Evolutionary conservation across 2,329 filamentous ascomycete species (phyloP).

Genomic region (Decorospora gaudefroyi): DNA sequence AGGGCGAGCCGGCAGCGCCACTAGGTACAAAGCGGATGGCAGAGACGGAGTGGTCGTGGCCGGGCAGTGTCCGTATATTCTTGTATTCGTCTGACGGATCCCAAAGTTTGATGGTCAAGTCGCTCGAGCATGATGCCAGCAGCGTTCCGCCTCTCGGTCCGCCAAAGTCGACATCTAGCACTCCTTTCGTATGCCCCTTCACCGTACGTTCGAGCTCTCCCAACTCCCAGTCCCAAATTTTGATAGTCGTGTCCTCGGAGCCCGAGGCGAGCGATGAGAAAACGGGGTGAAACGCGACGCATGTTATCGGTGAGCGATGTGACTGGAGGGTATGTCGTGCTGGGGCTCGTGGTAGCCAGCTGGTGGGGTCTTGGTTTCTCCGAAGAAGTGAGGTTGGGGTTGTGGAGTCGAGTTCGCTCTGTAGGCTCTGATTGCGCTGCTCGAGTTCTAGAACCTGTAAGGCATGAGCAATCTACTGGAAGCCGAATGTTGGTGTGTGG

Average conservation of each 20-base stretch:
- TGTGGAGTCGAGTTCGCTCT: slow-evolving; percentile 81
- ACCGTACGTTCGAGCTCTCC: slow-evolving; percentile 88
- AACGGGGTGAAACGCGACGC: slow-evolving; percentile 88
- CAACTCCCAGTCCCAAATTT: slow-evolving; percentile 96
- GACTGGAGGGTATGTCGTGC: slow-evolving; percentile 82
- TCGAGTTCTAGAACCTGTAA: slow-evolving; percentile 90
- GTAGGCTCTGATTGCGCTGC: slow-evolving; percentile 70
- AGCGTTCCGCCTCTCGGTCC: slow-evolving; percentile 79
- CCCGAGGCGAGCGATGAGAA: slow-evolving; percentile 90
- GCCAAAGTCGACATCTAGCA: slow-evolving; percentile 87
- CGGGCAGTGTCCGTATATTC: slow-evolving; percentile 87
- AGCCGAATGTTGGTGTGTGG: neutral
- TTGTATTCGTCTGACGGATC: slow-evolving; percentile 92
- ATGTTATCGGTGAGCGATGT: slow-evolving; percentile 79
- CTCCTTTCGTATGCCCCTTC: slow-evolving; percentile 88
- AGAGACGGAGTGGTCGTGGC: slow-evolving; percentile 91
- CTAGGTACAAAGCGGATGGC: slow-evolving; percentile 86
- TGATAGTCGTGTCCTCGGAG: slow-evolving; percentile 91
- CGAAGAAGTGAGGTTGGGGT: slow-evolving; percentile 78
- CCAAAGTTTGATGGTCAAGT: slow-evolving; percentile 94
- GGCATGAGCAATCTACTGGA: slow-evolving; percentile 18
- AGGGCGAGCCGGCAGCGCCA: slow-evolving; percentile 74
- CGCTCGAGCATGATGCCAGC: slow-evolving; percentile 81
- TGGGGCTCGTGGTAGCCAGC: slow-evolving; percentile 84
- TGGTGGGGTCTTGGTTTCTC: slow-evolving; percentile 79